These are phyloP conservation scores for Cutaneotrichosporon sp. DNA, from an alignment of 1,284 basidiomycete genomes.

Conservation along the genomic window DNA sequence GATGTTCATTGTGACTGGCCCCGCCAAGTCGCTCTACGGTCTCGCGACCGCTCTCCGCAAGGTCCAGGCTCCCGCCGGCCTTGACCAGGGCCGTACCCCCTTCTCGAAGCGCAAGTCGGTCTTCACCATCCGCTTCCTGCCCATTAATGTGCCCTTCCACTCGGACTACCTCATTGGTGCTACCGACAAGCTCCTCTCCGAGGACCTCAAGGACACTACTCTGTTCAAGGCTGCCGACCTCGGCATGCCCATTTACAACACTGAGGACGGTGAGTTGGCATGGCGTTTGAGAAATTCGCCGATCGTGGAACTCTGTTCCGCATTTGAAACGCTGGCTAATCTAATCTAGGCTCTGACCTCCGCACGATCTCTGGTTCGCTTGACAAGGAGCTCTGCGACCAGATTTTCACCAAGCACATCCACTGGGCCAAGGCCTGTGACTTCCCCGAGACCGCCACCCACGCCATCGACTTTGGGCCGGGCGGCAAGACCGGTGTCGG, in stretches of 20 bases:
- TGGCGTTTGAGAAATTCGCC: conserved; percentile 21
- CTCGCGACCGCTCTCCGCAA: conserved; percentile 87
- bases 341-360: conserved; percentile 71
- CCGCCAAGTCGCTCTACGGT: conserved; percentile 87
- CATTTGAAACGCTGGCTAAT: conserved; percentile 21
- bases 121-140: conserved; percentile 89
- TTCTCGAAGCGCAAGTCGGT: conserved; percentile 93
- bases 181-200: conserved; percentile 68
- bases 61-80: conserved; percentile 77
- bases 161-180: conserved; percentile 77
- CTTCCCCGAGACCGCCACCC: conserved; percentile 86
- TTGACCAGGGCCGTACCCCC: conserved; percentile 90
- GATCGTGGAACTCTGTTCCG: conserved; percentile 2
- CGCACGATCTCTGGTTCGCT: conserved; percentile 65
- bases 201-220: conserved; percentile 76
- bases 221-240: conserved; percentile 76
- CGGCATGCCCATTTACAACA: conserved; percentile 83
- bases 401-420: conserved; percentile 88
- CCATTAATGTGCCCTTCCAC: conserved; percentile 94
- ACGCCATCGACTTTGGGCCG: conserved; percentile 94
- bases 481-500: conserved; percentile 93
- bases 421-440: conserved; percentile 88
- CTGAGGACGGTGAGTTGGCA: conserved; percentile 71
- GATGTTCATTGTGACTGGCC: conserved; percentile 90
- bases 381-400: conserved; percentile 79